phyloP scores from a whole-genome alignment of 2,329 filamentous ascomycete genomes.

The Hymenoscyphus scutula region DNA sequence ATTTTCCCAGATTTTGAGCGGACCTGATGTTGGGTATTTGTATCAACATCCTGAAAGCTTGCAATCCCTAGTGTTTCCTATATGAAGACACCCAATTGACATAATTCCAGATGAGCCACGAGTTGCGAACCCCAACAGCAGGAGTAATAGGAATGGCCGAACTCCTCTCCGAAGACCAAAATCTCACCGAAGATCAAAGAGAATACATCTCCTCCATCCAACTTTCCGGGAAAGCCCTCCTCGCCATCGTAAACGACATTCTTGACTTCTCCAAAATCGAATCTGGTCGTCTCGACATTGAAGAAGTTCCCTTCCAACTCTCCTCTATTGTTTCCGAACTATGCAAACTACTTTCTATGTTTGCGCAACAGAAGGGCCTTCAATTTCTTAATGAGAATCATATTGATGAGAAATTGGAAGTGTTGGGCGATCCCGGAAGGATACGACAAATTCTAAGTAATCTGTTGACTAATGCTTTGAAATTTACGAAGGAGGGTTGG shows the following conservation, averaged over 20 bases:
- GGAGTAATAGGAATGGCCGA: constrained; percentile 32
- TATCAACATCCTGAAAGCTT: neutral
- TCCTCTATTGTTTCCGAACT: constrained; percentile 39
- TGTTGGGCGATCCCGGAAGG: constrained; percentile 66
- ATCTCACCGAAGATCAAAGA: constrained; percentile 23
- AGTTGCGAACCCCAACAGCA: constrained; percentile 31
- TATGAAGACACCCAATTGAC: neutral
- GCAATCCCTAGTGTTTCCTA: too few species aligned
- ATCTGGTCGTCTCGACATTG: constrained; percentile 68
- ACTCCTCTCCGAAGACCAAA: constrained; percentile 27
- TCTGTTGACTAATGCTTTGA: constrained; percentile 68
- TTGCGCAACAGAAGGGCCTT: constrained; percentile 46
- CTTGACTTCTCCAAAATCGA: constrained; percentile 73
- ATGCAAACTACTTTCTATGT: constrained; percentile 69
- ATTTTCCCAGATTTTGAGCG: too few species aligned
- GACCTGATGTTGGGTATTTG: neutral
- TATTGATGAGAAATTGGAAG: constrained; percentile 62
- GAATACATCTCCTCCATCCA: constrained; percentile 30
- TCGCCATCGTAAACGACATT: constrained; percentile 65
- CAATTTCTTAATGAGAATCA: constrained; percentile 61
- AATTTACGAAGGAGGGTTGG: constrained; percentile 70
- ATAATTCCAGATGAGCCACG: constrained; percentile 29
- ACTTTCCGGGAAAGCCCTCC: constrained; percentile 27
- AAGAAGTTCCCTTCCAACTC: constrained; percentile 65
- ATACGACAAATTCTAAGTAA: constrained; percentile 79